Evolutionary conservation across 345 rosid genomes (phyloP), one percentile per base, ranked within the genome.

Genomic region (Litchi chinensis): DNA sequence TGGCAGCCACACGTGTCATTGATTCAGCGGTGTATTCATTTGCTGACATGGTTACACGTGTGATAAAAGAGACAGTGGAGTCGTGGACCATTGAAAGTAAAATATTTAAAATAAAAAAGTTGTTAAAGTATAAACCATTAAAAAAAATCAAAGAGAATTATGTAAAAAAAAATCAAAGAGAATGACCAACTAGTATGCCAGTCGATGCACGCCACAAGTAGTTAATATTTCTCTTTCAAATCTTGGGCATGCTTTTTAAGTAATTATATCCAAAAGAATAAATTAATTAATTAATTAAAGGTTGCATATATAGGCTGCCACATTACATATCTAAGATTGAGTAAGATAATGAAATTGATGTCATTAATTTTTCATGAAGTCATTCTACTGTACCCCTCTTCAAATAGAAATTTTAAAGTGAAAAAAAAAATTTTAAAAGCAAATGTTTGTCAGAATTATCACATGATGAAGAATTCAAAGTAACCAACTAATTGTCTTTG

Each of bases 1-100:
- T 44, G n/a, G 32, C 28, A 40, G 21, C n/a, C 22, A 43, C 73
- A 69, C 73, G 73, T 69, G 73, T 24, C 70, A n/a, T 28, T 39
- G 70, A 66, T 72, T 56, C 4, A n/a, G 37, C 65, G 76, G 56
- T 21, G 50, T 50, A 37, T 73, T 26, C 28, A 26, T 26, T 60
- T 41, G 21, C 67, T 57, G 54, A 73, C 0, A 44, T 59, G 70
- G 24, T 28, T 19, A 19, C 52, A 12, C 65, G 44, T 72, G 75
- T 18, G 24, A 44, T 19, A 8, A 37, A 64, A 74, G 0, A n/a
- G 46, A 64, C 70, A 64, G 28, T 4, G n/a, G n/a, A n/a, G n/a
- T n/a, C n/a, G n/a, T n/a, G 5, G 68, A 44, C 15, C 16, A 10
- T 8, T 26, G 19, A 44, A 44, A 65, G 59, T 50, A 19, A n/a